Base-by-base conservation (phyloP, 116 monocot genomes). In the Dioscorea cayenensis region DNA sequence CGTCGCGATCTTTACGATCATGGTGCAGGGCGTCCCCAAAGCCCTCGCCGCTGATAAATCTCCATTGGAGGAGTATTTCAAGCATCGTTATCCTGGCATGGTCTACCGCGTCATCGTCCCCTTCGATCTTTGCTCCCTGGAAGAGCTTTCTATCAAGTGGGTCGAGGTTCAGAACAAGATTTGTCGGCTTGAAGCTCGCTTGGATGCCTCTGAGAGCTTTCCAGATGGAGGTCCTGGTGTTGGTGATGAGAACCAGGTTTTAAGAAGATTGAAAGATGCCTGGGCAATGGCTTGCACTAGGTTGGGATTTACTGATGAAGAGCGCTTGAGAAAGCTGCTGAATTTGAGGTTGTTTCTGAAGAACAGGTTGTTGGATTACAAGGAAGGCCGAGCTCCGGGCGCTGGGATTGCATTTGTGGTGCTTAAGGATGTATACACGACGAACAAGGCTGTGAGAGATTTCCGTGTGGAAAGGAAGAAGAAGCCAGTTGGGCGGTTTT, bases 361-460 rank as follows among this genome's bases (percentile, higher is more conserved):
- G 7, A 80, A 67, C 13, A 86, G 81, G 75, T 66, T 96, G 49
- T 36, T 84, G 25, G 88, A 86, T 60, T 96, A 90, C 58, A 87
- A 80, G 71, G 90, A 96, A 73, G 87, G 84, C n/a, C 83, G 84
- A 36, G 92, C 92, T 32, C 86, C 76, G 0, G 96, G 96, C 36
- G 90, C 90, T 16, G 96, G 96, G 12, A 84, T 92, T 63, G 96
- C 96, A 11, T 96, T 96, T 79, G 86, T 96, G 27, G 70, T 96
- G n/a, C 92, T 96, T 65, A 92, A 90, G 65, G 96, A 96, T 74
- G 90, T 92, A 9, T 92, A 86, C 49, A 88, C 96, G 0, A 77
- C 96, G 32, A 96, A 92, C 69, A 92, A 86, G 81, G 96, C 92
- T 2, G 90, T 96, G 52, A 84, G 73, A 78, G 96, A 96, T 78